A percentile compares a stretch with the other conserved stretches of the same genome.
phyloP scores from a whole-genome alignment of 768 basidiomycete genomes.

The Porpolomopsis calyptriformis region DNA sequence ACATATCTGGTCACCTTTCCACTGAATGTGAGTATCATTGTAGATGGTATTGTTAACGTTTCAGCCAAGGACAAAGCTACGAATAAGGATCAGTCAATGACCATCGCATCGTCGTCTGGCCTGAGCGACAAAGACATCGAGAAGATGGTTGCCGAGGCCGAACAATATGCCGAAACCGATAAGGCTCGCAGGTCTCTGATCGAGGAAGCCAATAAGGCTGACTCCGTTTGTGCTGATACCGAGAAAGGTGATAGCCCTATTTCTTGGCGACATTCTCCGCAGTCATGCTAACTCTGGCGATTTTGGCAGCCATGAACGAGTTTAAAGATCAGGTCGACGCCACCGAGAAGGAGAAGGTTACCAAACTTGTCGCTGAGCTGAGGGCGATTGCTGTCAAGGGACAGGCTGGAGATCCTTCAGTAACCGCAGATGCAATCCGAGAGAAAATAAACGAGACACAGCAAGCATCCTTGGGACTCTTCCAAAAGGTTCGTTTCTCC shows the following conservation, averaged over 20 bases:
- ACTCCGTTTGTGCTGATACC: conserved; percentile 87
- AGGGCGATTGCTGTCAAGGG: conserved; percentile 85
- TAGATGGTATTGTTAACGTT: conserved; percentile 95
- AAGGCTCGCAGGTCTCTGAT: conserved; percentile 80
- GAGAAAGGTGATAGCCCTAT: too few species aligned
- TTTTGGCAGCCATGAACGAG: conserved; percentile 70
- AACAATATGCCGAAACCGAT: conserved; percentile 88
- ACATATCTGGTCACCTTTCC: neutral
- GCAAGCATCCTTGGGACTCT: conserved; percentile 87
- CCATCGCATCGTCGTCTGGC: conserved; percentile 95
- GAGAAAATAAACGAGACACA: conserved; percentile 92
- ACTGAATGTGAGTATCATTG: conserved; percentile 6
- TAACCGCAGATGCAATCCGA: conserved; percentile 81
- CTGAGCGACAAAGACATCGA: conserved; percentile 95
- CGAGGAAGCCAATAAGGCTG: conserved; percentile 94
- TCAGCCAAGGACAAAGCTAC: conserved; percentile 93
- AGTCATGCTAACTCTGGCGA: too few species aligned
- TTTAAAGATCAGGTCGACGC: conserved; percentile 96
- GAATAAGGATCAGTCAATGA: conserved; percentile 87
- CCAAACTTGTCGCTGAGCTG: conserved; percentile 76
- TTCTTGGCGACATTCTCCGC: too few species aligned
- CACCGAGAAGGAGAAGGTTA: conserved; percentile 88
- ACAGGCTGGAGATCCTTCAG: conserved; percentile 68
- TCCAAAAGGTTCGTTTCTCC: conserved; percentile 65
- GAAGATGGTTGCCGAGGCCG: conserved; percentile 91